Evolutionary conservation across 768 basidiomycete genomes (phyloP), one percentile per base, ranked within the genome.

Genomic region (Boletellus ananas): DNA sequence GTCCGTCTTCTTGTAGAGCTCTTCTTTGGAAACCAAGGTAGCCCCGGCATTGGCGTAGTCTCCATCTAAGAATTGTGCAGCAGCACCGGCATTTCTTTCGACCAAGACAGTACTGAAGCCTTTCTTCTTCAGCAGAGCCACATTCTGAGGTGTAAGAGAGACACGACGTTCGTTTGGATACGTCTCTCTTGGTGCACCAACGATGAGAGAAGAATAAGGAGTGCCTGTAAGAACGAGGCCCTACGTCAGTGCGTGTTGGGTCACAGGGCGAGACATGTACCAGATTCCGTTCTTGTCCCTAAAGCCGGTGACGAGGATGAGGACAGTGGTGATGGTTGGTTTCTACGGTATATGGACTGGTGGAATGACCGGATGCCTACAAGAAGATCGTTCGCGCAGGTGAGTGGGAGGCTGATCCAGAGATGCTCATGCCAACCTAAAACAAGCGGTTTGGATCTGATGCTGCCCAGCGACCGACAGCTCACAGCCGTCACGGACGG

Each of bases 161-260:
- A 93, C 90, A 45, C 91, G 81, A 43, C 84, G 77, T 64, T 94
- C 91, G 54, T 84, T 79, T 3, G 85, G 84, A 61, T 80, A 91
- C 37, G 78, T 76, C 69, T 94, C 91, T 46, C 77, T 76, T 12
- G 90, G 89, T 16, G 89, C 79, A 21, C 91, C 91, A 49, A 94
- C 75, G 8, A 78, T 81, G 34, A 94, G 73, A 17, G 80, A 78
- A 3, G 86, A 78, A 67, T 91, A 94, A 33, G 87, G 84, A 54
- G 60, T 69, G 23, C 79, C 80, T 79, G 58, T n/a, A 43, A 49
- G 29, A 40, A 47, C 34, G 33, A 33, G 27, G 7, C 6, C 11
- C 31, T 14, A 35, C 16, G 21, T 58, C 43, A 45, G 42, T 21
- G 16, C 40, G 18, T 23, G 43, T 37, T 33, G 44, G 34, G 17